phyloP scores from a whole-genome alignment of 306 rosid genomes.

The Myrica gale region DNA sequence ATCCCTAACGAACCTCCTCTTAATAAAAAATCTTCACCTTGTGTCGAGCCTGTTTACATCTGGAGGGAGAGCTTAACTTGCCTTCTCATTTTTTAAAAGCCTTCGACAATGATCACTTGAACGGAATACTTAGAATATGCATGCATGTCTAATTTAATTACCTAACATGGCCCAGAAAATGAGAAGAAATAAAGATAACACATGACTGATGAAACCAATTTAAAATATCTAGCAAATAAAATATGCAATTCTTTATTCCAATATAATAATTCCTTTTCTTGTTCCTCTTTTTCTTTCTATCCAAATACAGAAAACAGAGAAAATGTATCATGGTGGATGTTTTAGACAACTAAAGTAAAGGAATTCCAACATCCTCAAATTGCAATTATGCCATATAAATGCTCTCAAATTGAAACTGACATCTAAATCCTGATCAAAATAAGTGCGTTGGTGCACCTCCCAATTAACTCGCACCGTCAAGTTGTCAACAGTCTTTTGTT shows the following conservation, averaged over 20 bases:
- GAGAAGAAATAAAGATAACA: neutral
- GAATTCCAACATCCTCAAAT: neutral
- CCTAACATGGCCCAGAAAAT: too few relatives aligned
- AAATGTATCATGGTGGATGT: neutral
- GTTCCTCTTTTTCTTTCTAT: neutral
- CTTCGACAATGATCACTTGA: neutral
- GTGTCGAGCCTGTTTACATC: neutral
- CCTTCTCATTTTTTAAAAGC: neutral
- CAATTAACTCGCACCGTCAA: neutral
- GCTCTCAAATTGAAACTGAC: neutral
- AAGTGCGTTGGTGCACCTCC: neutral
- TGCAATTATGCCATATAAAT: neutral
- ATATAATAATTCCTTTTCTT: neutral
- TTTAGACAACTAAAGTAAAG: neutral
- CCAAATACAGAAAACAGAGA: neutral
- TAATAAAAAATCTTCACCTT: too few relatives aligned
- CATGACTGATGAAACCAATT: neutral
- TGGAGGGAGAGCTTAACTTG: neutral
- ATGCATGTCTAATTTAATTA: neutral
- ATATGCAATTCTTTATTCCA: neutral
- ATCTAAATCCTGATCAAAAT: neutral
- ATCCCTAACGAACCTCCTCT: too few relatives aligned
- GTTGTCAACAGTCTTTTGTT: neutral
- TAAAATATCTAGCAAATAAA: neutral
- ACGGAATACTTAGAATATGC: neutral